Base-by-base conservation (phyloP, 352 stramenopile species). In the Halophytophthora batemanensis region DNA sequence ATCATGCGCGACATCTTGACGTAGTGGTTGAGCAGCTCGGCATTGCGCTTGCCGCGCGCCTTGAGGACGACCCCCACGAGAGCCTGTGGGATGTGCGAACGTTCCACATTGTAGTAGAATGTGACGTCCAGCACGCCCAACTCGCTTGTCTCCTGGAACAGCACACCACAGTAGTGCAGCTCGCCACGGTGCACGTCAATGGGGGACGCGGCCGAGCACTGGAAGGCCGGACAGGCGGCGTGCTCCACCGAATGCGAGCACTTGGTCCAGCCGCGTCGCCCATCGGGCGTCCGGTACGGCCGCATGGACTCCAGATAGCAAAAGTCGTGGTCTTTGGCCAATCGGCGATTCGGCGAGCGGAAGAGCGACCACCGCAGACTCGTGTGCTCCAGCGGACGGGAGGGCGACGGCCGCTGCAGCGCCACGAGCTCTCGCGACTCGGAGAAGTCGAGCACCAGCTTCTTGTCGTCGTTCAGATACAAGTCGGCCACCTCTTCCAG, bases 291-390 rank as follows among this genome's bases (percentile, higher is more conserved):
- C 0, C 66, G 53, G 64, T 85, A 90, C 1, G 72, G 70, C 59
- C 81, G 83, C 74, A 86, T 85, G 48, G 78, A 62, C 52, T 89
- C 78, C 8, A 91, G 51, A 55, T 88, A 87, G 53, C 77, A 89
- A 50, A 88, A 87, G 51, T 91, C 81, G 53, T 86, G 81, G 35
- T 73, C 74, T 10, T 71, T 78, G 21, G 75, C 77, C 0, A 91
- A 36, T 3, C 71, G 45, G 11, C 64, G 72, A 53, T 66, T 78
- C 6, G 81, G 81, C 10, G 74, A 81, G 40, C 80, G 73, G 56
- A 79, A 78, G 5, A 83, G 65, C 48, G 79, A 86, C 77, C 78
- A 89, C n/a, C 78, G 71, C 38, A 91, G 52, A 52, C 75, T 77
- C 22, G 65, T 78, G 59, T 76, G 82, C 53, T 79, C 67, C 36